Evolutionary conservation across 2,329 filamentous ascomycete genomes (phyloP), one percentile per base, ranked within the genome.

Genomic region (Emergomyces africanus): DNA sequence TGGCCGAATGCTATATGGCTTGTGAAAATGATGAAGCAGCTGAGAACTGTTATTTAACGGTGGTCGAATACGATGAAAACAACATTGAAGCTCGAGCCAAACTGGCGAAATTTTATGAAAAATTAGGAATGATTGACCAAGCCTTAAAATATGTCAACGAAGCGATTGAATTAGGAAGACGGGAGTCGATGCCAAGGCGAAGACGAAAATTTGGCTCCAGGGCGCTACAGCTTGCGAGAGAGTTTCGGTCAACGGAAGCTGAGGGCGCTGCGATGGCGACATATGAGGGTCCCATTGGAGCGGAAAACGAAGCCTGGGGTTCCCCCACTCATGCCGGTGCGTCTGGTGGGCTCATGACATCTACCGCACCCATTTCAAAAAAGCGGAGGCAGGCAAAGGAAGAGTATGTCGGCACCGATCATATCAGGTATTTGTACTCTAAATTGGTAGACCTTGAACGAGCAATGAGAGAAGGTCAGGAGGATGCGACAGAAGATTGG

Each of bases 71-170:
- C 61, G 87, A 95, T 62, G 77, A 84, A 50, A 78, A 83, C 46
- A 85, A 87, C 60, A 84, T 92, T 54, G 86, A 90, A 62, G 88
- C 89, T 44, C 85, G 89, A 44, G 83, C 88, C 35, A 83, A 89
- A 66, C 78, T 96, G 10, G 89, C 89, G 14, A 90, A 88, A 66
- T 83, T 96, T 71, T 96, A 95, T 67, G 89, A 95, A 69, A 83
- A 81, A 63, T 81, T 81, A 50, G 85, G 85, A 62, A 83, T 86
- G 73, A 84, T 82, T 25, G 87, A 90, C 66, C 84, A 89, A 66
- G 90, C 90, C 1, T 82, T 90, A 60, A 84, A 87, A 61, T 82
- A 90, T 56, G 83, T 89, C 54, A 87, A 86, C 39, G 87, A 95
- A 69, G 85, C 89, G 9, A 81, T 92, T 65, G 78, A 83, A 37